These are phyloP conservation scores for Zalaria sp. DNA, from an alignment of 2,329 filamentous ascomycete species.

Conservation along the genomic window DNA sequence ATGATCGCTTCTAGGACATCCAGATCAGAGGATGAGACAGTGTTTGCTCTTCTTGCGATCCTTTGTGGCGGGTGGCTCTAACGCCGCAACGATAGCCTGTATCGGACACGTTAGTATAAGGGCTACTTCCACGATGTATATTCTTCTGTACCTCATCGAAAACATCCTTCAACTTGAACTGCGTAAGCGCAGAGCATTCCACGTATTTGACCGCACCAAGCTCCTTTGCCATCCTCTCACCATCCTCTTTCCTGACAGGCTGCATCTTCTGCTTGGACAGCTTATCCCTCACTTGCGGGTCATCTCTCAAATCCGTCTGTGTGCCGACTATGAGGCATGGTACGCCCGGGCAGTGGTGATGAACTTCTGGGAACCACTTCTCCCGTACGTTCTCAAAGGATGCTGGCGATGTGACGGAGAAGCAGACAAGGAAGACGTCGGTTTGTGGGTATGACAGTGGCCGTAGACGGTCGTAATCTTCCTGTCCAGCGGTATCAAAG, in stretches of 20 bases:
- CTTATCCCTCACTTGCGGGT: constrained; percentile 77
- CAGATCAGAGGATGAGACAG: constrained; percentile 22
- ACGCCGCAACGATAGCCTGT: constrained; percentile 86
- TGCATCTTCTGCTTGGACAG: constrained; percentile 91
- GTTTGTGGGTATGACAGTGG: constrained; percentile 97
- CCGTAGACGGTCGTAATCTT: constrained; percentile 92
- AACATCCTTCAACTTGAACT: constrained; percentile 97
- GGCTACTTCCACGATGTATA: not conserved
- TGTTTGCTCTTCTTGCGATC: constrained; percentile 19
- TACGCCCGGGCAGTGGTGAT: constrained; percentile 95
- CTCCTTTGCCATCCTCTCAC: constrained; percentile 92
- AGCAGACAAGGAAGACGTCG: constrained; percentile 96
- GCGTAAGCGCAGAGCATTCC: constrained; percentile 93
- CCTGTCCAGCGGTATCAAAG: constrained; percentile 97
- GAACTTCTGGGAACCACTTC: constrained; percentile 98
- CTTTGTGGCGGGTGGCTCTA: constrained; percentile 65
- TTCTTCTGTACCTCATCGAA: constrained; percentile 74
- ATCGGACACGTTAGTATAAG: constrained; percentile 9
- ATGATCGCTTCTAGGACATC: not conserved
- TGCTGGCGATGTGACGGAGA: constrained; percentile 93
- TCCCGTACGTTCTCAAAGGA: constrained; percentile 99
- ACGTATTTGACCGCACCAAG: constrained; percentile 98
- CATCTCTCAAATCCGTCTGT: constrained; percentile 87
- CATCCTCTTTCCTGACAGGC: constrained; percentile 82
- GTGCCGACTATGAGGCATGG: constrained; percentile 97